phyloP scores from a whole-genome alignment of 2,329 filamentous ascomycete species.

The Fusarium sp. region DNA sequence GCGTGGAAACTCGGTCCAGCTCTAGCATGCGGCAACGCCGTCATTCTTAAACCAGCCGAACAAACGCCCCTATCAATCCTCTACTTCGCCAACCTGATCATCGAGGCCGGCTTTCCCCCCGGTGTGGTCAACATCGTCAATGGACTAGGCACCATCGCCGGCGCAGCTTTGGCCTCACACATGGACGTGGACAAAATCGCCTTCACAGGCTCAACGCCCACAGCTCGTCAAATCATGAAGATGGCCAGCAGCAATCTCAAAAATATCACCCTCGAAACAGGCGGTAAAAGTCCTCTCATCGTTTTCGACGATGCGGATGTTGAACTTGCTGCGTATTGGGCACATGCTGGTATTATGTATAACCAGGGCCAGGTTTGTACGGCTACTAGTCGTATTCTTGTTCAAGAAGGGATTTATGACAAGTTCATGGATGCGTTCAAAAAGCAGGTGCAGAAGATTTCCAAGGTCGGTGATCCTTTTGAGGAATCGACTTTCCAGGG shows the following conservation, averaged over 20 bases:
- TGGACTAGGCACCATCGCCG: slow-evolving; percentile 75
- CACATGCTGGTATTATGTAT: slow-evolving; percentile 63
- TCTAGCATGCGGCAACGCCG: slow-evolving; percentile 71
- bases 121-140: slow-evolving; percentile 83
- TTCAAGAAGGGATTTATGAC: slow-evolving; percentile 70
- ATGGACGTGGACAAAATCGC: slow-evolving; percentile 79
- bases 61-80: slow-evolving; percentile 75
- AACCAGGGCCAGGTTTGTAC: slow-evolving; percentile 75
- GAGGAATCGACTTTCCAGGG: slow-evolving; percentile 77
- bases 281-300: slow-evolving; percentile 73
- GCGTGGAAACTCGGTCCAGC: slow-evolving; percentile 82
- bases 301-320: slow-evolving; percentile 75
- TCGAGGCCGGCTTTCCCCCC: slow-evolving; percentile 80
- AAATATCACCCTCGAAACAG: slow-evolving; percentile 75
- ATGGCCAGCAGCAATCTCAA: slow-evolving; percentile 74
- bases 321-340: slow-evolving; percentile 74
- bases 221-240: slow-evolving; percentile 81
- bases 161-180: slow-evolving; percentile 75
- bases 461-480: slow-evolving; percentile 77
- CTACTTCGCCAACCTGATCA: slow-evolving; percentile 74
- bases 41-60: slow-evolving; percentile 74
- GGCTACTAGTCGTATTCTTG: slow-evolving; percentile 72
- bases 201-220: slow-evolving; percentile 80
- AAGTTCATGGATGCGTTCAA: slow-evolving; percentile 63
- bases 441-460: slow-evolving; percentile 53